Conservation (phyloP, 2,329 filamentous ascomycete species). For the Leptographium radiaticola region DNA sequence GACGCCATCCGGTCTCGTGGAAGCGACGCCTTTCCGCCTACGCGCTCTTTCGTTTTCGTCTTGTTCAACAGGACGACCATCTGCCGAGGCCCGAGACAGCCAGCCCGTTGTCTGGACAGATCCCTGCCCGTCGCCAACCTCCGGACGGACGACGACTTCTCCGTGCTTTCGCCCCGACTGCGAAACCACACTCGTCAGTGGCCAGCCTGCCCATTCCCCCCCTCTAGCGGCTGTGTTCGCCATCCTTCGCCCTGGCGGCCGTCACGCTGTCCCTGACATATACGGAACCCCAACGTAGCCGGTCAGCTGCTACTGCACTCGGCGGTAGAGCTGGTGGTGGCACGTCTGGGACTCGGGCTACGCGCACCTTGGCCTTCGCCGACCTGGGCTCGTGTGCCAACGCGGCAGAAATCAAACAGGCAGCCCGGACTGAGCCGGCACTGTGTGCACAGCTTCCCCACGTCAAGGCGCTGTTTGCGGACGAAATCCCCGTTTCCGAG, state of each 20-base stretch:
- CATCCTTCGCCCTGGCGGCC: conserved; percentile 14
- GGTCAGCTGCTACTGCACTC: not conserved
- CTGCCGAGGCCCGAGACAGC: not conserved
- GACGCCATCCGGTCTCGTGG: not conserved
- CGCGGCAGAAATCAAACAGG: not conserved
- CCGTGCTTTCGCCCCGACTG: no score
- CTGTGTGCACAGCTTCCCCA: not conserved
- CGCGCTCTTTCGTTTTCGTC: not conserved
- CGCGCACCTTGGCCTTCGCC: not conserved
- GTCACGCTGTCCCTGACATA: conserved; percentile 12
- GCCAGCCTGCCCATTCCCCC: no score
- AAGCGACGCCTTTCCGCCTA: not conserved
- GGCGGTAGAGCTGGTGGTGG: not conserved
- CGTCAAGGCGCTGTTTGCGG: not conserved
- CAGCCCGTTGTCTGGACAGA: no score
- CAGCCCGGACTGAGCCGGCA: not conserved
- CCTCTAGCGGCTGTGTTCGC: not conserved
- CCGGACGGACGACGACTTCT: no score
- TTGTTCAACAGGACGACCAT: not conserved
- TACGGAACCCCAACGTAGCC: conserved; percentile 10
- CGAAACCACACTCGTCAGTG: not conserved
- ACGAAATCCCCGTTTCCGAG: not conserved
- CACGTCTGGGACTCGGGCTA: not conserved
- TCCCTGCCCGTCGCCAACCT: no score
- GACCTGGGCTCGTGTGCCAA: not conserved